Conservation (phyloP, 805 yeast species). For the Cyberlindnera japonica region DNA sequence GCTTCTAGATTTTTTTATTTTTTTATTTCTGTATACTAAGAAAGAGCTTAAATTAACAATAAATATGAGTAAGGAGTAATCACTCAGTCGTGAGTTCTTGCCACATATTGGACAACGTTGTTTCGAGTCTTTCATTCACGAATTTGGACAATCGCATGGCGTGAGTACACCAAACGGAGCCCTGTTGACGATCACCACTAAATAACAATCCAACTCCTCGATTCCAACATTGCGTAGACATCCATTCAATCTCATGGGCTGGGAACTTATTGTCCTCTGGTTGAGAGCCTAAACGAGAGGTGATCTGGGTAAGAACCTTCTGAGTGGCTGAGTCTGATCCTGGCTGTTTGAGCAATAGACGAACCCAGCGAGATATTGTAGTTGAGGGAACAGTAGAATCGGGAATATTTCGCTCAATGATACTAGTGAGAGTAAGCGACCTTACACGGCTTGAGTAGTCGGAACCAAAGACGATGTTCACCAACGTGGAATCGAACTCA, state of each 20-base stretch:
- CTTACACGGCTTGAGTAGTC: constrained; percentile 21
- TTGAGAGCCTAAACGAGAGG: constrained; percentile 9
- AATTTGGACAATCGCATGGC: constrained; percentile 28
- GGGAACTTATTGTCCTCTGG: constrained; percentile 11
- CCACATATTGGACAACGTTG: constrained; percentile 29
- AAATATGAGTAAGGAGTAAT: too few species aligned
- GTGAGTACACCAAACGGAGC: constrained; percentile 28
- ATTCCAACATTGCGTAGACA: constrained; percentile 38
- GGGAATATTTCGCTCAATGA: constrained; percentile 27
- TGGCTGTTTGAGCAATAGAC: constrained; percentile 23
- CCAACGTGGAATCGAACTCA: constrained; percentile 26
- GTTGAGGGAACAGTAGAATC: constrained; percentile 12
- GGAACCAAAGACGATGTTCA: constrained; percentile 17
- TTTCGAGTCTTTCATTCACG: constrained; percentile 27
- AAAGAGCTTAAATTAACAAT: too few species aligned
- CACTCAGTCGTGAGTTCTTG: constrained; percentile 18
- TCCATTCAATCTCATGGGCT: constrained; percentile 33
- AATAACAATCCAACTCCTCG: constrained; percentile 30
- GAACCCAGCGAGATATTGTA: constrained; percentile 29
- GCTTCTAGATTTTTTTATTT: not conserved
- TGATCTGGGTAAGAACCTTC: constrained; percentile 11
- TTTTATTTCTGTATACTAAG: too few species aligned
- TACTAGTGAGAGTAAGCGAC: constrained; percentile 15
- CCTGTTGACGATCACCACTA: constrained; percentile 21
- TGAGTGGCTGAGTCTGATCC: constrained; percentile 6